These are phyloP conservation scores for Trichocomaceae sp. DNA, from an alignment of 2,329 filamentous ascomycete genomes.

Conservation along the genomic window DNA sequence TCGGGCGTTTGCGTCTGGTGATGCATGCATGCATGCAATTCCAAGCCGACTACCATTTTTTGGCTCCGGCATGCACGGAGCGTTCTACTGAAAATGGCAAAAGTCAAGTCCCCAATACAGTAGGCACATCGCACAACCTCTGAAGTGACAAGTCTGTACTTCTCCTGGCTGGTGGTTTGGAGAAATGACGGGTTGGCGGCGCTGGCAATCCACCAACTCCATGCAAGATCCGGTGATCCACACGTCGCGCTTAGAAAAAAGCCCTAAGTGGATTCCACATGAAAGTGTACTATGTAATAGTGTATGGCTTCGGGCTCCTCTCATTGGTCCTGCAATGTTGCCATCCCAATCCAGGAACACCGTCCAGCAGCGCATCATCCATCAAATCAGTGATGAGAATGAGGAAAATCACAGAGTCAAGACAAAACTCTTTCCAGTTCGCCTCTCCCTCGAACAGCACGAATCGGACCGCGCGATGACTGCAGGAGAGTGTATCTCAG, in stretches of 20 bases:
- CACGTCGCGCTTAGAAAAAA: constrained; percentile 7
- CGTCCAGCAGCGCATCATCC: neutral
- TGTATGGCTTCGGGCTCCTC: neutral
- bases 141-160: neutral
- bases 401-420: neutral
- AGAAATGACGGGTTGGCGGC: neutral
- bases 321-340: neutral
- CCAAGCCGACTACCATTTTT: too few relatives aligned
- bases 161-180: neutral
- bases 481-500: constrained; percentile 1
- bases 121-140: neutral
- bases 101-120: neutral
- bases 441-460: neutral
- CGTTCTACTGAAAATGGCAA: neutral
- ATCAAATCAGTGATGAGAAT: constrained; percentile 6
- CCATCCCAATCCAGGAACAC: neutral
- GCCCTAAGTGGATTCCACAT: neutral
- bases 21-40: neutral
- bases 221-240: constrained; percentile 4
- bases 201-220: neutral
- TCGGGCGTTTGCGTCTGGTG: neutral
- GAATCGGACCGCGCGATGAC: constrained; percentile 1
- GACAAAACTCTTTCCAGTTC: neutral
- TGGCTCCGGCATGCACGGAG: neutral
- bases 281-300: too few relatives aligned